Evolutionary conservation across 805 yeast genomes (phyloP).

Genomic region (Candida maesae): DNA sequence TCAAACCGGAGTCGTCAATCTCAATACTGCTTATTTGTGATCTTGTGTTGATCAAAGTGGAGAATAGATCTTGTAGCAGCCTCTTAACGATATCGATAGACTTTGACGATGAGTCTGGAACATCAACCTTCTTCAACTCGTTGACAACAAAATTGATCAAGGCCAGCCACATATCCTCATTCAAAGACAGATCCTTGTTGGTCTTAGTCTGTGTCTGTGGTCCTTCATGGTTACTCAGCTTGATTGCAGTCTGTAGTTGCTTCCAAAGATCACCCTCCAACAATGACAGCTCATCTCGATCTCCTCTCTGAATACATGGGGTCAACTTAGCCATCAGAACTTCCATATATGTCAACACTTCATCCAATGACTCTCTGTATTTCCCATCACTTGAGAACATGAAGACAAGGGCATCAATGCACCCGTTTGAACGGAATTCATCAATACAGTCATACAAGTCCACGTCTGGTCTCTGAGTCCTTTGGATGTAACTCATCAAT

Average conservation of each 20-base stretch:
- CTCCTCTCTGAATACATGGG: conserved; percentile 4
- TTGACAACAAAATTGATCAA: conserved; percentile 38
- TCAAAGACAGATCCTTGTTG: conserved; percentile 22
- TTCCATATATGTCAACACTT: conserved; percentile 14
- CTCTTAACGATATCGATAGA: conserved; percentile 35
- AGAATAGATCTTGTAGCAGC: conserved; percentile 39
- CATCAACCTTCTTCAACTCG: conserved; percentile 30
- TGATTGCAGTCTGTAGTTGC: conserved; percentile 32
- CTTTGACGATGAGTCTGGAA: conserved; percentile 10
- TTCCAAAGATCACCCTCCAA: conserved; percentile 34
- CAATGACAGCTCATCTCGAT: conserved; percentile 11
- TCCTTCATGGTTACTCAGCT: conserved; percentile 28
- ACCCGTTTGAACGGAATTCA: conserved; percentile 20
- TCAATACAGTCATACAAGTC: conserved; percentile 22
- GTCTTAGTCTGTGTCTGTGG: conserved; percentile 6
- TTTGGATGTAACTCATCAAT: conserved; percentile 19
- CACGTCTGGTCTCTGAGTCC: conserved; percentile 23
- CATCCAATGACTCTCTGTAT: conserved; percentile 24
- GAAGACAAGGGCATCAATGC: conserved; percentile 25
- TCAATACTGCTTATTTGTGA: conserved; percentile 24
- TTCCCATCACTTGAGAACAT: conserved; percentile 14
- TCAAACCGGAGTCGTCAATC: conserved; percentile 14
- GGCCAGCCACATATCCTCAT: conserved; percentile 37
- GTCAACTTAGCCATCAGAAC: conserved; percentile 17
- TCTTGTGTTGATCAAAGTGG: conserved; percentile 34